Evolutionary conservation across 2,329 filamentous ascomycete species (phyloP), one percentile per base, ranked within the genome.

Genomic region (Nothophoma quercina): DNA sequence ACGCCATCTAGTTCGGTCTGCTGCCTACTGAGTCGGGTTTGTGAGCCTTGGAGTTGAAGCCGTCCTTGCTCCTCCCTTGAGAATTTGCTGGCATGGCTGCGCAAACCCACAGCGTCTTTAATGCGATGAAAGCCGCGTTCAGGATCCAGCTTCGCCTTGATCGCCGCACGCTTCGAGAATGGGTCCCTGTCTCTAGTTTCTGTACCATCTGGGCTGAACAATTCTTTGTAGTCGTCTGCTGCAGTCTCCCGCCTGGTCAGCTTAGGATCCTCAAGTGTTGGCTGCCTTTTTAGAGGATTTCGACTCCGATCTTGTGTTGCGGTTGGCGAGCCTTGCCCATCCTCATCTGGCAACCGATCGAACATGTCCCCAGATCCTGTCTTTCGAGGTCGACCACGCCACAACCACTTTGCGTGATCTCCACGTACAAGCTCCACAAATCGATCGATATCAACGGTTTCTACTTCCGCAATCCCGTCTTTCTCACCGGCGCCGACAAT

Each of bases 381-480:
- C 68, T 93, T 91, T 55, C 88, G 86, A 29, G 90, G 84, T 72
- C 96, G 98, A 13, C 93, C 95, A 56, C 90, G 83, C 95, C 95
- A 99, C 2, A 99, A 81, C 91, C 93, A 98, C 72, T 96, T 96
- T 13, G 90, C 83, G 49, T 90, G 85, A 70, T 95, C 90, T 26
- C 95, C 93, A 56, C 87, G 88, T 0, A 89, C 85, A 21, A 96
- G 80, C 53, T 86, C 86, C 40, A 91, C 83, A 61, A 98, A 96
- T 36, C 82, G 86, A 63, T 96, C 92, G 46, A 97, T 86, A 67
- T 98, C 92, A 8, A 91, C 81, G 1, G 93, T 98, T 76, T 99
- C 95, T 28, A 97, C 88, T 64, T 97, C 93, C 4, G 90, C 89
- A 60, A 98, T 93, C 3, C 91, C 91, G 49, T 88, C 91, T 74